A percentile compares a stretch with the other conserved stretches of the same genome.
Conservation (phyloP, 202 grass and related monocot species). For the Setaria italica region DNA sequence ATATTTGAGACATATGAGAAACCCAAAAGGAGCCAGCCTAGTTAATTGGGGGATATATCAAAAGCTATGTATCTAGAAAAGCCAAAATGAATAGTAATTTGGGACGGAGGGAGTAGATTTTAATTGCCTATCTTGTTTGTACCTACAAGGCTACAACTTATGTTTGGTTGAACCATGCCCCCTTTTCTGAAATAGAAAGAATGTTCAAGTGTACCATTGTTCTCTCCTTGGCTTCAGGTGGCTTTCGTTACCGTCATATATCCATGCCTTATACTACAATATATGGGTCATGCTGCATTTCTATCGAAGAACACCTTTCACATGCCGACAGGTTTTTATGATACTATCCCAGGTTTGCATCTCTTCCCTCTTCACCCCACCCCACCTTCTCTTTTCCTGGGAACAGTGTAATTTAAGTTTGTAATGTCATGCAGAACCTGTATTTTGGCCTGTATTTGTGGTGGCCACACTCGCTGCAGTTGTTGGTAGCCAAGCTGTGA, state of each 20-base stretch:
- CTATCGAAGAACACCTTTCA: conserved; percentile 76
- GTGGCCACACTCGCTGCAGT: conserved; percentile 91
- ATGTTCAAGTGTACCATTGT: not conserved
- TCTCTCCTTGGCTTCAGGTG: conserved; percentile 67
- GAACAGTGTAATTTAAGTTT: conserved; percentile 36
- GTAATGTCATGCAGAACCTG: conserved; percentile 59
- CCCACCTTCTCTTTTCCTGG: not conserved
- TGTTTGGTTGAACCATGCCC: conserved; percentile 34
- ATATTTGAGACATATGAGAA: conserved; percentile 19
- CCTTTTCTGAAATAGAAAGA: not conserved
- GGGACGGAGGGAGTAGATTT: too few relatives aligned
- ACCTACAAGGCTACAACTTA: not conserved
- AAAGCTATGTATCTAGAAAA: too few relatives aligned
- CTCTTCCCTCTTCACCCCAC: not conserved
- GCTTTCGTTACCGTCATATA: conserved; percentile 82
- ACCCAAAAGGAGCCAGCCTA: conserved; percentile 7
- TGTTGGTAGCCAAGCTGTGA: conserved; percentile 96
- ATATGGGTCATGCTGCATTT: conserved; percentile 99
- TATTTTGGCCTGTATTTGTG: conserved; percentile 93
- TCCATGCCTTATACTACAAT: conserved; percentile 92
- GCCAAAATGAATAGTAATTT: too few relatives aligned
- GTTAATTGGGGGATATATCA: not conserved
- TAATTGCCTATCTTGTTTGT: conserved; percentile 4
- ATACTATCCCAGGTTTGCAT: conserved; percentile 86
- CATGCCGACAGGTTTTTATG: conserved; percentile 70